Conservation (phyloP, 2,329 filamentous ascomycete genomes). For the Colletotrichum costaricense region DNA sequence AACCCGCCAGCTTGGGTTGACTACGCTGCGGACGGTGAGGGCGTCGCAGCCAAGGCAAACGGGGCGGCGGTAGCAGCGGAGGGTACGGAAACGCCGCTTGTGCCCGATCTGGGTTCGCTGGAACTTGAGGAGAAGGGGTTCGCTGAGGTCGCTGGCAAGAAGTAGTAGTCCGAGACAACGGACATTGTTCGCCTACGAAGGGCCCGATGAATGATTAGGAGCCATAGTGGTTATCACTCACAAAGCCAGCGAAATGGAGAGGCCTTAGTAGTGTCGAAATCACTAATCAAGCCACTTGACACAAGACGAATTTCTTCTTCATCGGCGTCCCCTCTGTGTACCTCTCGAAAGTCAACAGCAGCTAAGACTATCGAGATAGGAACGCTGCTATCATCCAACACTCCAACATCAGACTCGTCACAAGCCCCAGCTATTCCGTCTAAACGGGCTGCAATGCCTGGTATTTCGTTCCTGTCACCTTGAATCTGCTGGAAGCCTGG, state of each 20-base stretch:
- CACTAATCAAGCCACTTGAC: neutral
- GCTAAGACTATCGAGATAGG: neutral
- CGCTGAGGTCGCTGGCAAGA: slow-evolving; percentile 51
- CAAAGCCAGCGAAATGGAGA: neutral
- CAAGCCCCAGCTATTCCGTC: neutral
- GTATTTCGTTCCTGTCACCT: neutral
- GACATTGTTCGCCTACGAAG: neutral
- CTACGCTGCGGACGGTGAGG: slow-evolving; percentile 47
- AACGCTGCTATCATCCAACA: too few species aligned
- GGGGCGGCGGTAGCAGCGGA: slow-evolving; percentile 49
- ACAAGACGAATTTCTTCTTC: neutral
- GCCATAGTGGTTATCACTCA: too few species aligned
- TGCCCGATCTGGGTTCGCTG: slow-evolving; percentile 58
- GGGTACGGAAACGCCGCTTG: slow-evolving; percentile 59
- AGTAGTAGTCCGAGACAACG: neutral
- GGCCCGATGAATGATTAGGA: neutral
- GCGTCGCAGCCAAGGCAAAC: slow-evolving; percentile 19
- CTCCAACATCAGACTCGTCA: neutral
- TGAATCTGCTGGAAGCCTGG: neutral
- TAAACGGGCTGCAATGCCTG: neutral
- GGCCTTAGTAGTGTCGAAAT: neutral
- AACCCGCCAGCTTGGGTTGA: slow-evolving; percentile 76
- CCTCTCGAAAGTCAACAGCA: neutral
- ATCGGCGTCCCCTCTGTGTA: neutral
- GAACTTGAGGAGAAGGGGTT: slow-evolving; percentile 68